These are phyloP conservation scores for Aureobasidium sp. DNA, from an alignment of 2,329 filamentous ascomycete genomes.

Conservation along the genomic window DNA sequence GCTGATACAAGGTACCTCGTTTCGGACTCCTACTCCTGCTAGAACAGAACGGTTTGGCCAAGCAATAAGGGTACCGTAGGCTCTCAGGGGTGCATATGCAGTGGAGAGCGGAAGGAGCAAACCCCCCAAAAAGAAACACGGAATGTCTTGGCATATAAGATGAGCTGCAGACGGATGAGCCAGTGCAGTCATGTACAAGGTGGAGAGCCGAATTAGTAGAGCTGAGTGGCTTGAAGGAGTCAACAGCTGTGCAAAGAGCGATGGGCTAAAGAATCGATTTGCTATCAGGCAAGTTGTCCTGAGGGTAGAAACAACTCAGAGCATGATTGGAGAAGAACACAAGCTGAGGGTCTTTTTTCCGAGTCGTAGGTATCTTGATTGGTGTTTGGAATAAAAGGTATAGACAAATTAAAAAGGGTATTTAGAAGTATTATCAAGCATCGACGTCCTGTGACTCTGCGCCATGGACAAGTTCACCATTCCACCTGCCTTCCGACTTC, in stretches of 20 bases:
- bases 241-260: neutral
- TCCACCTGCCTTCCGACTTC: conserved; percentile 3
- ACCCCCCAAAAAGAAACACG: neutral
- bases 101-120: neutral
- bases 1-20: neutral
- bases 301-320: neutral
- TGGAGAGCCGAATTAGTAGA: neutral
- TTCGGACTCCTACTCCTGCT: neutral
- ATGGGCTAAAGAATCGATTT: neutral
- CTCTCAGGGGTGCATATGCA: neutral
- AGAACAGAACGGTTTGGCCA: neutral
- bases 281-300: no score
- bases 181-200: neutral
- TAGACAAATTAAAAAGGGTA: neutral
- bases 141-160: neutral
- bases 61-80: neutral
- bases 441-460: neutral
- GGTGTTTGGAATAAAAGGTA: neutral
- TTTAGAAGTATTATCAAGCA: neutral
- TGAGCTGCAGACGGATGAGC: neutral
- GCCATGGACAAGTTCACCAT: neutral
- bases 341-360: neutral
- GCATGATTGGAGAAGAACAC: neutral
- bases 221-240: neutral
- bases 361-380: neutral